These are phyloP conservation scores for Kodamaea hsintzibuensis DNA, from an alignment of 805 yeast genomes.

Conservation along the genomic window DNA sequence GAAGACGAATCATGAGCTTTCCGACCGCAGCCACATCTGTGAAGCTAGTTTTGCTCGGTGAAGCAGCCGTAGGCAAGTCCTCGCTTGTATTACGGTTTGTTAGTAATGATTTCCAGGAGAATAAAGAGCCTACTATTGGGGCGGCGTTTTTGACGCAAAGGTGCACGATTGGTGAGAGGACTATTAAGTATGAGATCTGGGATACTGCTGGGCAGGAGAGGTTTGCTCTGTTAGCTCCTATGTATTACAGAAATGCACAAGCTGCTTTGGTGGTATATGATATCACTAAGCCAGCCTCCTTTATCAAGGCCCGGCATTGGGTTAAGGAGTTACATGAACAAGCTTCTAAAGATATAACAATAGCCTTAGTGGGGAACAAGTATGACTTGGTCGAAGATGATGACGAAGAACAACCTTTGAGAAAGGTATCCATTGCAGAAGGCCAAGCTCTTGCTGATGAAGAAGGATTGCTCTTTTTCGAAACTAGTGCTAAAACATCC, in stretches of 20 bases:
- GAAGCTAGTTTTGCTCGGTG: slow-evolving; percentile 89
- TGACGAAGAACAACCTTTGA: slow-evolving; percentile 45
- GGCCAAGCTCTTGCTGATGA: slow-evolving; percentile 88
- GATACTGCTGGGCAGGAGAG: slow-evolving; percentile 99
- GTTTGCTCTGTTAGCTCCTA: slow-evolving; percentile 93
- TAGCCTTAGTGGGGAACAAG: slow-evolving; percentile 94
- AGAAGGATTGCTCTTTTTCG: slow-evolving; percentile 87
- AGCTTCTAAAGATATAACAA: slow-evolving; percentile 86
- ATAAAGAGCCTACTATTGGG: slow-evolving; percentile 97
- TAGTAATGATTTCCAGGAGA: slow-evolving; percentile 93
- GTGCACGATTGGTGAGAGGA: slow-evolving; percentile 80
- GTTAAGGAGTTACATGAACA: slow-evolving; percentile 94
- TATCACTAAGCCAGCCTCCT: slow-evolving; percentile 90
- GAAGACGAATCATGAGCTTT: slow-evolving; percentile 20
- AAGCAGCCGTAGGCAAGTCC: slow-evolving; percentile 97
- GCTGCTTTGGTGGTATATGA: slow-evolving; percentile 96
- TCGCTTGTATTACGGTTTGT: slow-evolving; percentile 91
- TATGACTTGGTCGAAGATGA: slow-evolving; percentile 69
- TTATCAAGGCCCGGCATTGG: slow-evolving; percentile 95
- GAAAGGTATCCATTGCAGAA: slow-evolving; percentile 84
- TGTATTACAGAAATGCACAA: slow-evolving; percentile 97
- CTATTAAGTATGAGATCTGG: slow-evolving; percentile 92
- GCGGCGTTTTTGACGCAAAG: slow-evolving; percentile 96
- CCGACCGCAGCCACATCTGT: slow-evolving; percentile 63
- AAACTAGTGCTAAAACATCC: slow-evolving; percentile 91